Percentiles rank a stretch among this genome's conserved stretches.
phyloP scores from a whole-genome alignment of 2,329 filamentous ascomycete genomes.

The Xylaria sp. region DNA sequence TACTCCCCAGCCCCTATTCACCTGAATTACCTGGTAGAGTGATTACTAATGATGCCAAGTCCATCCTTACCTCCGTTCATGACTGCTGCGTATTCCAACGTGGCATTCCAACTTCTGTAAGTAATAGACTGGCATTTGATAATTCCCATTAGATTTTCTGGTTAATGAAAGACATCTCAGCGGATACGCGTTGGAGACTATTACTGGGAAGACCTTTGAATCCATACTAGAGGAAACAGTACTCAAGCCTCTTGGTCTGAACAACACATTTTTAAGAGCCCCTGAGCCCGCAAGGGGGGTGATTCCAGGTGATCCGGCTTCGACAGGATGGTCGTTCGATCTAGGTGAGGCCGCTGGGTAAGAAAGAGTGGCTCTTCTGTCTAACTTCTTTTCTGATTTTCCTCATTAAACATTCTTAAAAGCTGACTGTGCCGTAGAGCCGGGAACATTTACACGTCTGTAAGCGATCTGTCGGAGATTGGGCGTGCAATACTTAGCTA shows the following conservation, averaged over 20 bases:
- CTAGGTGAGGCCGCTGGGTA: slow-evolving; percentile 47
- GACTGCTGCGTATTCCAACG: slow-evolving; percentile 47
- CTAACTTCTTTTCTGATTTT: slow-evolving; percentile 1
- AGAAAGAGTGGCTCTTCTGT: slow-evolving; percentile 13
- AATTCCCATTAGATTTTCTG: slow-evolving; percentile 35
- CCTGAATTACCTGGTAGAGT: not conserved
- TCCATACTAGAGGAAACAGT: slow-evolving; percentile 52
- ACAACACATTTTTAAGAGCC: slow-evolving; percentile 50
- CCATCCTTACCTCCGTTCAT: slow-evolving; percentile 45
- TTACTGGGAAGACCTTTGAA: slow-evolving; percentile 52
- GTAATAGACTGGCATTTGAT: slow-evolving; percentile 50
- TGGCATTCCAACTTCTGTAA: slow-evolving; percentile 48
- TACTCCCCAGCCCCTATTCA: not conserved
- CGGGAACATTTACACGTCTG: slow-evolving; percentile 52
- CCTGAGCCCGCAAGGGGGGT: slow-evolving; percentile 49
- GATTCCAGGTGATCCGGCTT: slow-evolving; percentile 51
- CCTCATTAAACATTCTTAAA: slow-evolving; percentile 18
- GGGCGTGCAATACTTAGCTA: slow-evolving; percentile 49
- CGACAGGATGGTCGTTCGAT: slow-evolving; percentile 46
- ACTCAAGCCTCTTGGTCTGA: slow-evolving; percentile 54
- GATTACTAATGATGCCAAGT: slow-evolving; percentile 22
- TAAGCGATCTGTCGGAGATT: slow-evolving; percentile 49
- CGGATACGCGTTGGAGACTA: slow-evolving; percentile 53
- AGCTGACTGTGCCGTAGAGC: slow-evolving; percentile 45
- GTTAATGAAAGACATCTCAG: slow-evolving; percentile 49